Evolutionary conservation across 331 rosid genomes (phyloP).

Genomic region (Cucumis variabilis): DNA sequence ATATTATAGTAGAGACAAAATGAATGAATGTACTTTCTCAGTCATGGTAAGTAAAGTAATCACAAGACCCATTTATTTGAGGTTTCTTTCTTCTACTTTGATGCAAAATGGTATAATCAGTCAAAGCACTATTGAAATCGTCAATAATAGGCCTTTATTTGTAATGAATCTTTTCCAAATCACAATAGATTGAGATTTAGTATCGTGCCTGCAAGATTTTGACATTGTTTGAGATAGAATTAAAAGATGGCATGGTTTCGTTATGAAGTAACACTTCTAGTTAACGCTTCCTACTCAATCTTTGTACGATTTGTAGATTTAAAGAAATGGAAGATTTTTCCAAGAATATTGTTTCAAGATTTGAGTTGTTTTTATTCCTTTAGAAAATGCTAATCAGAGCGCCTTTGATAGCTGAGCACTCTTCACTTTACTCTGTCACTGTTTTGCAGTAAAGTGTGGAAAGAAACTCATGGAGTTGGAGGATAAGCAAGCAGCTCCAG

Average conservation of each 20-base stretch:
- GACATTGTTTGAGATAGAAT: not conserved
- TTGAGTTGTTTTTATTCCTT: not conserved
- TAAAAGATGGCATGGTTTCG: not conserved
- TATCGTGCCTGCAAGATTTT: not conserved
- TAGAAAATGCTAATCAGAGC: not conserved
- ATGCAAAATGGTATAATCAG: not conserved
- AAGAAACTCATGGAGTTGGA: conserved; percentile 9
- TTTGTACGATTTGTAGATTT: not conserved
- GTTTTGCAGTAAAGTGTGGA: conserved; percentile 3
- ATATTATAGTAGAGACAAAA: conserved; percentile 58
- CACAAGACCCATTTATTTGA: not conserved
- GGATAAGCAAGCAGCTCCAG: conserved; percentile 13
- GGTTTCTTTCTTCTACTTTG: not conserved
- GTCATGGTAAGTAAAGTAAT: conserved; percentile 45
- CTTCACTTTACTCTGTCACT: not conserved
- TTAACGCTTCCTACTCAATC: not conserved
- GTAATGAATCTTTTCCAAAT: conserved; percentile 8
- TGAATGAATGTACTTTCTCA: conserved; percentile 35
- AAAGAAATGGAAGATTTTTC: not conserved
- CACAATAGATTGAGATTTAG: not conserved
- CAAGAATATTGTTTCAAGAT: not conserved
- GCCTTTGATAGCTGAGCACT: not conserved
- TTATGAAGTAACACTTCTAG: too few species aligned
- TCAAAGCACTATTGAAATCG: not conserved
- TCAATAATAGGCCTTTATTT: not conserved